Base-by-base conservation (phyloP, 176 grass and related monocot genomes). In the Oryza officinalis region DNA sequence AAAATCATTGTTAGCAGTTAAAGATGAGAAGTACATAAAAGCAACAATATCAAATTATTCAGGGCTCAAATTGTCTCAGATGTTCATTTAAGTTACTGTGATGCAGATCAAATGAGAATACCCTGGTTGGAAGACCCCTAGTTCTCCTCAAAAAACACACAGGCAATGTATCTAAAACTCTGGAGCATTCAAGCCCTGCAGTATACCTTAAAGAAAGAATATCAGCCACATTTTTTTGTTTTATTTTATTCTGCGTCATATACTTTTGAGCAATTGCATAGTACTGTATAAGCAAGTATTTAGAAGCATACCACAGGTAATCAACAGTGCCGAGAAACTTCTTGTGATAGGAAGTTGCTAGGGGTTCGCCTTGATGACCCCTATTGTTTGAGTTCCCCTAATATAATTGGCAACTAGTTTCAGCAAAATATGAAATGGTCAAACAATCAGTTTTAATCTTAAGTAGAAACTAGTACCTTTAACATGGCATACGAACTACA, bases 301-400 rank as follows among this genome's bases (percentile, higher is more conserved):
- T 73, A 80, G 63, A 71, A 52, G 69, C 78, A 82, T 90, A 94
- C 95, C 92, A 97, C 23, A 93, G 72, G 89, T 97, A 97, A 89
- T 97, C 95, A 68, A 97, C 95, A 13, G 95, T 97, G 49, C 95
- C 95, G 33, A 93, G 65, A 85, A 98, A 95, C 72, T 88, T 95
- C 18, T 90, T 95, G 72, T 98, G 96, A 71, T 81, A 95, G 37
- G 92, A 91, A 64, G 95, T 98, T 44, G 90, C 92, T 32, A 91
- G 27, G 12, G 95, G 92, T 90, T 98, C 95, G 52, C 89, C 86
- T 32, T 87, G 82, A 86, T 74, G 76, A 76, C 72, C 90, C 84
- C 95, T 98, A 81, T 90, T 94, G 47, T 80, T 86, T 52, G 90
- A 85, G 76, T 86, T 90, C 27, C 90, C 91, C 95, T 98, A 83